Base-by-base conservation (phyloP, 768 basidiomycete species). In the Naematelia aurantialba region DNA sequence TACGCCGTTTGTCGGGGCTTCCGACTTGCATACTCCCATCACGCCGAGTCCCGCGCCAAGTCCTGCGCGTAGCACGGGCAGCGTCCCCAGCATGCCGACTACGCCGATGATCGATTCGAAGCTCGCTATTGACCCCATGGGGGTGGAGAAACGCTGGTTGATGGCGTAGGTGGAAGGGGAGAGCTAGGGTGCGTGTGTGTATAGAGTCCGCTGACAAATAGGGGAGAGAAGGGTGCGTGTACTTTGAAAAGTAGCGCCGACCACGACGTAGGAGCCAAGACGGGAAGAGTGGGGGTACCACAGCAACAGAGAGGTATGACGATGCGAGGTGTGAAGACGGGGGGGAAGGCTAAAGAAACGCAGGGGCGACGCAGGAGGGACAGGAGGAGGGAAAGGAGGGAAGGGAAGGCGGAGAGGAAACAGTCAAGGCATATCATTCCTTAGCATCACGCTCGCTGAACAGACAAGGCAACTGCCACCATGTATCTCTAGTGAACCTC, bases 1-100 rank as follows among this genome's bases (percentile, higher is more conserved):
- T 52, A 61, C 60, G 17, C 60, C 60, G 13, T 61, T 46, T 42
- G 54, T 61, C 26, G 50, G 46, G 14, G 59, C 53, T 21, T 54
- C 59, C 5, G 59, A 45, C 2, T 49, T 34, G 19, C 54, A 39
- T 39, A 49, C 11, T 22, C 31, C 17, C 30, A 59, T 27, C 51
- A 25, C 50, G 56, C 56, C 47, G 4, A 57, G 56, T 50, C 59
- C 58, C n/a, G 30, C 45, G 45, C 25, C 30, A 30, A 42, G 25
- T 24, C 13, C 17, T 29, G 12, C 4, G 57, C 25, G 4, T 45
- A 45, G 13, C 49, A 48, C 30, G 30, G 42, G 30, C 26, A 45
- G 49, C 44, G 59, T 21, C 45, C 55, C 4, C 46, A 34, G 22
- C 13, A 13, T 52, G 13, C 50, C 58, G 2, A n/a, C 22, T 27